A percentile compares a stretch with the other conserved stretches of the same genome.
Evolutionary conservation across 257 asterid genomes (phyloP).

Genomic region (Salvia rosmarinus): DNA sequence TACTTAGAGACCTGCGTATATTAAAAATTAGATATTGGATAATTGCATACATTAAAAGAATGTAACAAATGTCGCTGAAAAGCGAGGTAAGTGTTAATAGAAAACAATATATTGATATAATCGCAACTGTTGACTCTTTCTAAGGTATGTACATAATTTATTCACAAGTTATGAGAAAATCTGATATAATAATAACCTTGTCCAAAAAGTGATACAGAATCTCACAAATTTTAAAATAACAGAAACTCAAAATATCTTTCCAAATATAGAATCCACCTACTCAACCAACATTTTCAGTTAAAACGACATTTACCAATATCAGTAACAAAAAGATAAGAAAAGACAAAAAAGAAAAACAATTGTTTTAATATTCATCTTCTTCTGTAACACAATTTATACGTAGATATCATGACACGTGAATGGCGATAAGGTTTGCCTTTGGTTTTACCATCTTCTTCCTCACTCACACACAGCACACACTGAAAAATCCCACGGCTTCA

Average conservation of each 20-base stretch:
- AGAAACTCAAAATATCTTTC: neutral
- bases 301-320: neutral
- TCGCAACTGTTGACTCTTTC: neutral
- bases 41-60: no score
- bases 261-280: neutral
- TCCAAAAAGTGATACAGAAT: neutral
- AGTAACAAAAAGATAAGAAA: neutral
- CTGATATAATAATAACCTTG: neutral
- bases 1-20: no score
- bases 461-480: neutral
- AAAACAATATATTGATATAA: neutral
- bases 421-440: conserved; percentile 44
- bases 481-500: neutral
- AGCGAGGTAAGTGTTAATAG: neutral
- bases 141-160: neutral
- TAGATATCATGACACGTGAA: conserved; percentile 39
- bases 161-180: neutral
- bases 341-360: neutral
- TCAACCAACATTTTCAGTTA: no score
- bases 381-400: neutral
- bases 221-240: neutral
- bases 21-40: no score
- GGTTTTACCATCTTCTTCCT: conserved; percentile 1
- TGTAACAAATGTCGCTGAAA: no score
- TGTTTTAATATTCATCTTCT: neutral